Evolutionary conservation across 495 filamentous ascomycete genomes (phyloP).

Genomic region (Neurospora sp.): DNA sequence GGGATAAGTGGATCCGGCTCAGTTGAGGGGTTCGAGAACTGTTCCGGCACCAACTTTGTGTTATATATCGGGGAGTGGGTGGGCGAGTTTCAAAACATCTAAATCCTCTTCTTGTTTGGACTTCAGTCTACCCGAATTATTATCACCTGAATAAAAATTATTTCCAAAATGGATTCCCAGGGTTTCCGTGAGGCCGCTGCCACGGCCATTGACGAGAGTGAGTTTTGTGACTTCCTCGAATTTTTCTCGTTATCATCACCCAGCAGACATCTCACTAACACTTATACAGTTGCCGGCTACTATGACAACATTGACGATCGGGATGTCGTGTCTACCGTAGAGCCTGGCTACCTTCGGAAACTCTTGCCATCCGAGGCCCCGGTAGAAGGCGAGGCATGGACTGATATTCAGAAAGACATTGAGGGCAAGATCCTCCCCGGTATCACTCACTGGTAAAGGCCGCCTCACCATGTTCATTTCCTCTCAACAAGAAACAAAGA

Average conservation of each 20-base stretch:
- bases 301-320: conserved; percentile 64
- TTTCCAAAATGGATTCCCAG: conserved; percentile 59
- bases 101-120: neutral
- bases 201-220: conserved; percentile 77
- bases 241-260: neutral
- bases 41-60: neutral
- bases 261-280: neutral
- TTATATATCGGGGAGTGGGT: neutral
- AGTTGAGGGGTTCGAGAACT: neutral
- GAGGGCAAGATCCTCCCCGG: conserved; percentile 86
- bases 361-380: conserved; percentile 69
- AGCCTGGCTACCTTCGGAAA: conserved; percentile 78
- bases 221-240: conserved; percentile 17
- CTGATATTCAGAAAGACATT: conserved; percentile 73
- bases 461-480: neutral
- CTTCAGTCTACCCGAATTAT: no score
- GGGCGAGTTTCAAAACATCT: neutral
- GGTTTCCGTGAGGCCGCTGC: conserved; percentile 75
- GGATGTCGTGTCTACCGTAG: conserved; percentile 64
- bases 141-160: no score
- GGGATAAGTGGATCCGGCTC: neutral
- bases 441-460: conserved; percentile 75
- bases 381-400: conserved; percentile 64
- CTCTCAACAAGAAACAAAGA: neutral
- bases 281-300: conserved; percentile 60